Conservation (phyloP, 1,284 basidiomycete species). For the Ustilago esculenta region DNA sequence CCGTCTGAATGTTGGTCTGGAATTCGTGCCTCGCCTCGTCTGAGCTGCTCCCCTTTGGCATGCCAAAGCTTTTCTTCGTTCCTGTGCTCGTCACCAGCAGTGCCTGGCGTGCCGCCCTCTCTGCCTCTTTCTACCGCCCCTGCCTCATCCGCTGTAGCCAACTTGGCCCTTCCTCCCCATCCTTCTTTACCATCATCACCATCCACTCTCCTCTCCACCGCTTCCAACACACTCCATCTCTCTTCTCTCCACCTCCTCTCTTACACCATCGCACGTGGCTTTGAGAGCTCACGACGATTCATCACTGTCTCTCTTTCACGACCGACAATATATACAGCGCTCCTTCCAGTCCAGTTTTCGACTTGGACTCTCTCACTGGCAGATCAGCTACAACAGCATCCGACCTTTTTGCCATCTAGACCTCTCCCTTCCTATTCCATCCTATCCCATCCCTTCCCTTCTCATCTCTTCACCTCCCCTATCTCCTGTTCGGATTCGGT, state of each 20-base stretch:
- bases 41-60: too few species aligned
- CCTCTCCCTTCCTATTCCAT: too few species aligned
- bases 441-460: too few species aligned
- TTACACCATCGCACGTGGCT: slow-evolving; percentile 23
- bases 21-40: too few species aligned
- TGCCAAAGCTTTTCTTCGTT: neutral
- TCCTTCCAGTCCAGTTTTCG: neutral
- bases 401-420: slow-evolving; percentile 3
- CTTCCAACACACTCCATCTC: too few species aligned
- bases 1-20: too few species aligned
- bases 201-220: slow-evolving; percentile 4
- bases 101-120: neutral
- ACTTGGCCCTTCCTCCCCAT: neutral
- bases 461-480: neutral
- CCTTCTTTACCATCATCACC: neutral
- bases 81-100: neutral
- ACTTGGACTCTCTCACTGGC: neutral
- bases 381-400: slow-evolving; percentile 39
- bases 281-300: slow-evolving; percentile 41
- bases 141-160: too few species aligned
- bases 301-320: slow-evolving; percentile 1
- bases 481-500: slow-evolving; percentile 5
- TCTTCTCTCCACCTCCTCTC: neutral
- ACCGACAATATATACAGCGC: slow-evolving; percentile 1
- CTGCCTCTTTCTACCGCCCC: slow-evolving; percentile 7